A percentile compares a stretch with the other conserved stretches of the same genome.
phyloP scores from a whole-genome alignment of 306 rosid species.

The Trifolium subterraneum region DNA sequence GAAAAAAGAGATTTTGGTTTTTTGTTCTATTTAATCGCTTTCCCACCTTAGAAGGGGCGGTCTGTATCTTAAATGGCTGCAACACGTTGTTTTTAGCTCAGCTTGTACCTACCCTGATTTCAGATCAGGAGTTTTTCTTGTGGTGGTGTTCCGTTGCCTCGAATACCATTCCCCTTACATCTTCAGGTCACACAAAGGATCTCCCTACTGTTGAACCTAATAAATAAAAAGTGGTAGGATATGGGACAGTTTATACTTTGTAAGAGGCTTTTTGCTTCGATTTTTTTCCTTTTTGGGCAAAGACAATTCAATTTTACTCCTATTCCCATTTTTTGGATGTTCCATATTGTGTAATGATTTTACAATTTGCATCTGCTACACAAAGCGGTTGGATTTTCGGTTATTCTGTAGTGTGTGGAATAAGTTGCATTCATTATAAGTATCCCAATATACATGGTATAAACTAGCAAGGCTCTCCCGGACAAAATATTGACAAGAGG shows the following conservation, averaged over 20 bases:
- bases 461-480: slow-evolving; percentile 60
- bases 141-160: slow-evolving; percentile 10
- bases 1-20: neutral
- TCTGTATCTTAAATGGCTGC: slow-evolving; percentile 11
- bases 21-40: neutral
- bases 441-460: slow-evolving; percentile 58
- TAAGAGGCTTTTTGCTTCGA: neutral
- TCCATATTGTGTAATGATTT: slow-evolving; percentile 37
- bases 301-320: slow-evolving; percentile 20
- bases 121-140: neutral
- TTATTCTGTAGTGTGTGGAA: slow-evolving; percentile 42
- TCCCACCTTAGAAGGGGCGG: neutral
- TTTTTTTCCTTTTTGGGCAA: neutral
- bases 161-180: neutral
- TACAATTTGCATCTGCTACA: slow-evolving; percentile 48
- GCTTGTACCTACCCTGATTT: slow-evolving; percentile 7
- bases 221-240: slow-evolving; percentile 21
- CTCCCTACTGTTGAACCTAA: neutral
- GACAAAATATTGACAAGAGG: slow-evolving; percentile 68
- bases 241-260: neutral
- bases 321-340: neutral
- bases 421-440: slow-evolving; percentile 53
- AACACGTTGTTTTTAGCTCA: neutral
- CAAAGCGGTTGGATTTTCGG: slow-evolving; percentile 40
- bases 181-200: neutral